These are phyloP conservation scores for Datura wrightii DNA, from an alignment of 257 asterid genomes.

Conservation along the genomic window DNA sequence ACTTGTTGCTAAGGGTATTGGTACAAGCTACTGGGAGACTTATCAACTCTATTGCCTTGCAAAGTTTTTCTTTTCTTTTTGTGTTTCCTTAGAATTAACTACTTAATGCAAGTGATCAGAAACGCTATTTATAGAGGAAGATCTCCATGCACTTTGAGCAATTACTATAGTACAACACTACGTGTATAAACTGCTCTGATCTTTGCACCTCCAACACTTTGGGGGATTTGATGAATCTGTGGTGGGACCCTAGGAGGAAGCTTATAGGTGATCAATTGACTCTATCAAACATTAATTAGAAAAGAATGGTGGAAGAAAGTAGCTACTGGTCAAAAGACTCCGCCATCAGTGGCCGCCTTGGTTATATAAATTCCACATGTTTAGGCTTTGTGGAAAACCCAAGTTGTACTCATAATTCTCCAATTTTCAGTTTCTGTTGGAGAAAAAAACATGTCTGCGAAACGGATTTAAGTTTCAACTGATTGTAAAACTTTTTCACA, in stretches of 20 bases:
- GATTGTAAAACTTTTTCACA: too few relatives aligned
- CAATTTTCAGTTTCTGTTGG: too few relatives aligned
- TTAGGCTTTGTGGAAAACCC: background rate
- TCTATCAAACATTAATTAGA: background rate
- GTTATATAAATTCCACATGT: background rate
- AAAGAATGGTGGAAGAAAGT: background rate
- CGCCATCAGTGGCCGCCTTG: constrained; percentile 18
- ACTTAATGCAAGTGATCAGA: background rate
- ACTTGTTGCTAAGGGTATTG: background rate
- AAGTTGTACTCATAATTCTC: too few relatives aligned
- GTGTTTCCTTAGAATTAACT: background rate
- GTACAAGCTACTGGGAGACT: background rate
- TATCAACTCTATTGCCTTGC: background rate
- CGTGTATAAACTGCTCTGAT: background rate
- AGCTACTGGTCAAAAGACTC: constrained; percentile 22
- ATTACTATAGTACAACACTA: background rate
- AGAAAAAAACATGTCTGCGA: too few relatives aligned
- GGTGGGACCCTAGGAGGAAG: background rate
- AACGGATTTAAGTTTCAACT: too few relatives aligned
- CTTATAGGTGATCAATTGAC: background rate
- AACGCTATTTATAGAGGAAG: constrained; percentile 3
- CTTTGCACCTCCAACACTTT: background rate
- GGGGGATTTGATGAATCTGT: background rate
- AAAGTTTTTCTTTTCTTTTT: background rate
- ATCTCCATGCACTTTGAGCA: background rate